Conservation (phyloP, 176 grass and related monocot genomes). For the Alopecurus myosuroides region DNA sequence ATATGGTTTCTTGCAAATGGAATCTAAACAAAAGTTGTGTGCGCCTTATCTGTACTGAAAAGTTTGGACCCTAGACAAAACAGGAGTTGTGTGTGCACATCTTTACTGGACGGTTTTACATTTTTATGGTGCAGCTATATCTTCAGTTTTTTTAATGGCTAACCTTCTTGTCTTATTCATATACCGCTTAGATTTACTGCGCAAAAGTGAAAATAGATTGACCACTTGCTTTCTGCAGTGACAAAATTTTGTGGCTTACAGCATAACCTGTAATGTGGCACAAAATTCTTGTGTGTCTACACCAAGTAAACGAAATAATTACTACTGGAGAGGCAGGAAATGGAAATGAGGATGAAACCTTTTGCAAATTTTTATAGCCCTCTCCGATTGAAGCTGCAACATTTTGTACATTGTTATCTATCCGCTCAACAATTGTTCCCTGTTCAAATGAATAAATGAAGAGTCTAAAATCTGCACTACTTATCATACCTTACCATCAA, state of each 20-base stretch:
- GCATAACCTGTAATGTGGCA: neutral
- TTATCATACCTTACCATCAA: neutral
- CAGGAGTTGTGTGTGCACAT: too few relatives aligned
- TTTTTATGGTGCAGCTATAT: neutral
- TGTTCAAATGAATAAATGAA: conserved; percentile 31
- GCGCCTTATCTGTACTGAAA: too few relatives aligned
- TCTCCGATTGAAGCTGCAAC: conserved; percentile 80
- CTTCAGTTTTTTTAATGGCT: neutral
- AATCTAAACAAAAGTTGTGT: too few relatives aligned
- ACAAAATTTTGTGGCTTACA: neutral
- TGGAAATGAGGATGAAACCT: conserved; percentile 35
- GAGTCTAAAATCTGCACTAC: conserved; percentile 1
- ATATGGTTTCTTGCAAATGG: too few relatives aligned
- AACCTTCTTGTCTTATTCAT: neutral
- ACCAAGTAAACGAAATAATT: neutral
- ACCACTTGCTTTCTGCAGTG: neutral
- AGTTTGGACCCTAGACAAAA: too few relatives aligned
- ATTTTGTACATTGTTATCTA: conserved; percentile 89
- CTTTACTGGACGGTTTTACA: neutral
- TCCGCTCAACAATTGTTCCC: conserved; percentile 92
- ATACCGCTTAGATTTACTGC: neutral
- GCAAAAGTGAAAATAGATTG: neutral
- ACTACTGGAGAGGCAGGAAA: neutral
- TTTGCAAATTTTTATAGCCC: conserved; percentile 83
- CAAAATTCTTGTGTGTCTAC: neutral